Conservation (phyloP, 768 basidiomycete genomes). For the Exidia glandulosa region DNA sequence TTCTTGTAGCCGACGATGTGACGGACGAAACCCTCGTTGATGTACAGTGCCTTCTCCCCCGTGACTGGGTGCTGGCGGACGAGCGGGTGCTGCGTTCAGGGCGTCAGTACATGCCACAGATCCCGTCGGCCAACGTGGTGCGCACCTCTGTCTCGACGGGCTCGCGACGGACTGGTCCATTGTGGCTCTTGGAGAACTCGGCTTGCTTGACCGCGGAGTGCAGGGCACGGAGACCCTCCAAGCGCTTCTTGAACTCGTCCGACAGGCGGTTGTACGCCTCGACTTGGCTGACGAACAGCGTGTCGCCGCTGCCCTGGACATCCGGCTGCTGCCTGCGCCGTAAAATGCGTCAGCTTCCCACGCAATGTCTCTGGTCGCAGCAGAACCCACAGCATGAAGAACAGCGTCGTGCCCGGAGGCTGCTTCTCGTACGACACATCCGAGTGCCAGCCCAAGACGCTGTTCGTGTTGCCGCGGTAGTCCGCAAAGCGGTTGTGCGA, state of each 20-base stretch:
- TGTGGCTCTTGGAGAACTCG: constrained; percentile 31
- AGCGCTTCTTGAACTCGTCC: constrained; percentile 42
- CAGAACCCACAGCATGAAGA: constrained; percentile 34
- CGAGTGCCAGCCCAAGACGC: constrained; percentile 40
- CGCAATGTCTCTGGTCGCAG: background rate
- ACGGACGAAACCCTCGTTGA: constrained; percentile 45
- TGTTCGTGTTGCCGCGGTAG: constrained; percentile 33
- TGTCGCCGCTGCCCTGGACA: constrained; percentile 35
- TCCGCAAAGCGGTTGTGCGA: constrained; percentile 32
- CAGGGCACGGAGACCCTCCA: constrained; percentile 45
- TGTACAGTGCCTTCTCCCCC: constrained; percentile 49
- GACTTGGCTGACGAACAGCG: constrained; percentile 44
- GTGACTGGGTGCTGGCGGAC: constrained; percentile 52
- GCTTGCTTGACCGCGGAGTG: constrained; percentile 44
- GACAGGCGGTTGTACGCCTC: constrained; percentile 52
- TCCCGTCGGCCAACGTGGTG: background rate
- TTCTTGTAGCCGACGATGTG: constrained; percentile 44
- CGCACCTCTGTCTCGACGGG: constrained; percentile 35
- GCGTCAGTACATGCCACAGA: background rate
- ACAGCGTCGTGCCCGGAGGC: constrained; percentile 44
- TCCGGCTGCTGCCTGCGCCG: constrained; percentile 6
- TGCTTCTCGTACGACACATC: constrained; percentile 50
- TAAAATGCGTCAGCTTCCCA: background rate
- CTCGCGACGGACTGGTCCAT: constrained; percentile 39
- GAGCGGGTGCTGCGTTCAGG: constrained; percentile 31